Evolutionary conservation across 345 rosid species (phyloP), one percentile per base, ranked within the genome.

Genomic region (Adansonia digitata): DNA sequence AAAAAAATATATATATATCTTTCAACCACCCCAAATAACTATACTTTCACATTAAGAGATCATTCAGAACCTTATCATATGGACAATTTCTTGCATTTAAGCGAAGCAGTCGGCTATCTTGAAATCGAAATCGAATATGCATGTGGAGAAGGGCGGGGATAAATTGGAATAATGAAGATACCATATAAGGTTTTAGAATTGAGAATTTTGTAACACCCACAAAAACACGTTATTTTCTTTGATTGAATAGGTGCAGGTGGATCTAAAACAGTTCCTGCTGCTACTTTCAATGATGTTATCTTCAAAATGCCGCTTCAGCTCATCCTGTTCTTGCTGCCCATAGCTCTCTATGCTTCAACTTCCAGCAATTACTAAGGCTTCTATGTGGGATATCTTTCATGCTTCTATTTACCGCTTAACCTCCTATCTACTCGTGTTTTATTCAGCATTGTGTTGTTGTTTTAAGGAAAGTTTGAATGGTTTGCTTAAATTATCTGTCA

Each of bases 261-360:
- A 29, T 69, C 59, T 1, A n/a, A 18, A 78, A 27, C 75, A 52
- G 73, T 51, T n/a, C n/a, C n/a, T 39, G 75, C 64, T 4, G 51
- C 71, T 0, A 62, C 64, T 60, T 59, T 79, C 10, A 43, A 24
- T 64, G 62, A 61, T 53, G 65, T 35, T 15, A 24, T 31, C 26
- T 18, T 74, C 2, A 39, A 69, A 27, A 51, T 18, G 9, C 57
- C 78, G 2, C 59, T 69, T 67, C 85, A 51, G 45, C 48, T 86
- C 6, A 48, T 76, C 20, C 45, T 80, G 51, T 56, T 74, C 70
- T 76, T 72, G 14, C 43, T 75, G 69, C 42, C 76, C 78, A 35
- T 74, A 72, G 83, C 79, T 39, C 53, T 77, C 15, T 45, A 12
- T 18, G 75, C 78, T 46, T 73, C 78, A 5, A n/a, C 67, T 31